Evolutionary conservation across 495 filamentous ascomycete species (phyloP).

Genomic region (Letharia columbiana): DNA sequence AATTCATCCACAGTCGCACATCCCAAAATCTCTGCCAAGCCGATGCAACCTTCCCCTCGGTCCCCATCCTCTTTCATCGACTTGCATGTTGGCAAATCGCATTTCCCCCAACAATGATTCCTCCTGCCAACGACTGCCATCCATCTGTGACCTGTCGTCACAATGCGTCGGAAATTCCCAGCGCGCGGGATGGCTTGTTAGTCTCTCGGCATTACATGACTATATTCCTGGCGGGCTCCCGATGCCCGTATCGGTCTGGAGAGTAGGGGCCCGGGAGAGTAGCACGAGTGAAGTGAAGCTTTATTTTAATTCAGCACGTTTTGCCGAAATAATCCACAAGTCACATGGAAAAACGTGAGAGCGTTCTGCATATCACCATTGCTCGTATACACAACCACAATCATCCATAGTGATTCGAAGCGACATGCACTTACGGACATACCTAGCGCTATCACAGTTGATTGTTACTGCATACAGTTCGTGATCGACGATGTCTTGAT

Average conservation of each 20-base stretch:
- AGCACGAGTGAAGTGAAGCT: too few species aligned
- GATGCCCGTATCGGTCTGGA: too few species aligned
- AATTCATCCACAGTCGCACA: too few species aligned
- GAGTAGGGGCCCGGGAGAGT: too few species aligned
- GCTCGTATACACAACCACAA: too few species aligned
- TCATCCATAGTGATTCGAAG: not conserved
- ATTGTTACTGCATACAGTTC: not conserved
- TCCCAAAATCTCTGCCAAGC: too few species aligned
- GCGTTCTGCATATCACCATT: not conserved
- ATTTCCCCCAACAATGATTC: too few species aligned
- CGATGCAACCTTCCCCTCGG: too few species aligned
- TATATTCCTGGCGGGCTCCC: too few species aligned
- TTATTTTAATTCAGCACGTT: not conserved
- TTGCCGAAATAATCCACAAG: not conserved
- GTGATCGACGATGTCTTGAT: not conserved
- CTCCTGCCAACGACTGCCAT: not conserved
- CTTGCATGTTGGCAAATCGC: not conserved
- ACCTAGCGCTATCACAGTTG: conserved; percentile 3
- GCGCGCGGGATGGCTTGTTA: conserved; percentile 8
- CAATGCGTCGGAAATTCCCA: not conserved
- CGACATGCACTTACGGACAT: conserved; percentile 8
- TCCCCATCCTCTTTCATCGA: not conserved
- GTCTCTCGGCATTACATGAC: not conserved
- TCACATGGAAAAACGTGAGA: conserved; percentile 6
- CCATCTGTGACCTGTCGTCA: conserved; percentile 8